A percentile compares a stretch with the other conserved stretches of the same genome.
Evolutionary conservation across 306 rosid genomes (phyloP).

Genomic region (Cicer pinnatifidum): DNA sequence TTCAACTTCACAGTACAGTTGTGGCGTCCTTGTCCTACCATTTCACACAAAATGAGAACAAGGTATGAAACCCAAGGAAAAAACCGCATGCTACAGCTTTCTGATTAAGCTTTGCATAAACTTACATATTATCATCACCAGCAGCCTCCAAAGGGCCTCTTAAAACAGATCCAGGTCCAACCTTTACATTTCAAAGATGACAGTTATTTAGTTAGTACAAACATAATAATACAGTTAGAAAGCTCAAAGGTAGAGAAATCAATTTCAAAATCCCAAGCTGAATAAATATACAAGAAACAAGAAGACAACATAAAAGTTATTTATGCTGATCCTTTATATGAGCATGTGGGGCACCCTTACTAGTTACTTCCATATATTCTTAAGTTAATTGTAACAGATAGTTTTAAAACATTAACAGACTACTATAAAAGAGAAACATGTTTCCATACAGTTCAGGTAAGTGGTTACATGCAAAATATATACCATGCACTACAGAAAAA

Average conservation of each 20-base stretch:
- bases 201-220: conserved; percentile 42
- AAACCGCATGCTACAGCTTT: conserved; percentile 30
- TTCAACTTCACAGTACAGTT: conserved; percentile 71
- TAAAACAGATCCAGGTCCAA: conserved; percentile 84
- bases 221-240: conserved; percentile 28
- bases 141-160: conserved; percentile 80
- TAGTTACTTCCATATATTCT: neutral
- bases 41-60: conserved; percentile 28
- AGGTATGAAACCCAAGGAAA: conserved; percentile 30
- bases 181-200: conserved; percentile 57
- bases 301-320: conserved; percentile 31
- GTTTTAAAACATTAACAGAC: neutral
- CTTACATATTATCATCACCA: conserved; percentile 60
- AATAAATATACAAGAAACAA: conserved; percentile 33
- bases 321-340: conserved; percentile 20
- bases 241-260: conserved; percentile 32
- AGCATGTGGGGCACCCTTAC: neutral
- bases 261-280: conserved; percentile 34
- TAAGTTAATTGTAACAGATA: neutral
- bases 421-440: neutral
- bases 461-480: neutral
- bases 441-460: neutral
- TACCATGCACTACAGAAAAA: neutral
- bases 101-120: conserved; percentile 33
- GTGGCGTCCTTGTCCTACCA: conserved; percentile 70